Conservation (phyloP, 2,329 filamentous ascomycete species). For the Alternaria gansuensis region DNA sequence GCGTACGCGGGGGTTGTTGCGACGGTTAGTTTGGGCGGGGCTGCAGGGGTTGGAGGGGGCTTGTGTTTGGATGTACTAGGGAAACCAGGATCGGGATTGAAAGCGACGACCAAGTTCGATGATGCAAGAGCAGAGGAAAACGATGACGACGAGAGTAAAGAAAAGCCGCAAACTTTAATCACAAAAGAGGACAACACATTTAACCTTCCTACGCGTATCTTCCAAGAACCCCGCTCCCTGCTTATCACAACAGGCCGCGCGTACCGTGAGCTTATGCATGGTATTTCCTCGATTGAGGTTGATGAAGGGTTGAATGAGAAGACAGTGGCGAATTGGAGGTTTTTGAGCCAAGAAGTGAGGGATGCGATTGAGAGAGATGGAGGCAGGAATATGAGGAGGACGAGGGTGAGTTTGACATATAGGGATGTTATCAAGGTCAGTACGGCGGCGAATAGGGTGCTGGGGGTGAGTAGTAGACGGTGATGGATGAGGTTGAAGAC, state of each 20-base stretch:
- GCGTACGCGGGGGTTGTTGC: constrained; percentile 90
- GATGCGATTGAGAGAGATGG: constrained; percentile 52
- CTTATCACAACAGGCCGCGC: constrained; percentile 74
- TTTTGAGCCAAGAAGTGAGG: constrained; percentile 62
- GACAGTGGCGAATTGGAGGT: constrained; percentile 73
- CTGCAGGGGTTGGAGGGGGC: constrained; percentile 50
- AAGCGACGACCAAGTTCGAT: constrained; percentile 47
- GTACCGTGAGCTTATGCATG: constrained; percentile 77
- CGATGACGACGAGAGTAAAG: neutral
- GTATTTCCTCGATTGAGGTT: constrained; percentile 70
- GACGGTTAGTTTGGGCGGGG: constrained; percentile 84
- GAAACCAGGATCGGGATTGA: constrained; percentile 52
- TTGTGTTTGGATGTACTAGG: constrained; percentile 75
- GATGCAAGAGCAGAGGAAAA: neutral
- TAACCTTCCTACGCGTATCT: constrained; percentile 61
- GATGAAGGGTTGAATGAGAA: constrained; percentile 71
- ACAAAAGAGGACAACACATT: constrained; percentile 4
- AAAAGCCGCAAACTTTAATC: neutral
- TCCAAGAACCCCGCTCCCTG: constrained; percentile 85
- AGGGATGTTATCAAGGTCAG: constrained; percentile 75
- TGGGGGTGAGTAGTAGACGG: constrained; percentile 32
- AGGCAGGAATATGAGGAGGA: constrained; percentile 66
- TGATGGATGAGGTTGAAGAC: neutral
- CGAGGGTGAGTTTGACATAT: constrained; percentile 79
- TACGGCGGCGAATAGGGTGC: constrained; percentile 43